phyloP scores from a whole-genome alignment of 2,329 filamentous ascomycete species.

The Amauroascus verrucosus region DNA sequence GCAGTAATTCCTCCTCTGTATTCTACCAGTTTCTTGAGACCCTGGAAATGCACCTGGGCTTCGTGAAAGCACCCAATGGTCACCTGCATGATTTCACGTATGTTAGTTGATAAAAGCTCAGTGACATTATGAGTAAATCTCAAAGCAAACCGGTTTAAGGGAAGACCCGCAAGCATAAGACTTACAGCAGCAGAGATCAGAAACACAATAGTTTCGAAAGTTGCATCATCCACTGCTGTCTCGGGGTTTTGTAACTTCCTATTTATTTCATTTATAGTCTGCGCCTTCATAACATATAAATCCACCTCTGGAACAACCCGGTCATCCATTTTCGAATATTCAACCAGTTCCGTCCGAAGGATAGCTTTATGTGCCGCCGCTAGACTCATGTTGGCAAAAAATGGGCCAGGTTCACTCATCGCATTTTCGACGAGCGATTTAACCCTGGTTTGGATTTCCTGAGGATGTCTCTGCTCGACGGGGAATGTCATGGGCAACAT shows the following conservation, averaged over 20 bases:
- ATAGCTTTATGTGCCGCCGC: conserved; percentile 32
- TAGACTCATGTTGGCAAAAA: conserved; percentile 33
- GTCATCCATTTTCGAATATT: conserved; percentile 15
- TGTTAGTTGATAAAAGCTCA: background rate
- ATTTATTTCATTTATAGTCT: conserved; percentile 28
- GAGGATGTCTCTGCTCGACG: conserved; percentile 22
- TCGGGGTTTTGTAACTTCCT: conserved; percentile 24
- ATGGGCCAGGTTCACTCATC: conserved; percentile 29
- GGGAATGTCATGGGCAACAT: conserved; percentile 34
- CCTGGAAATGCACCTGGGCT: conserved; percentile 31
- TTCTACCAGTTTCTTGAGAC: conserved; percentile 31
- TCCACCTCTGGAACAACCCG: conserved; percentile 26
- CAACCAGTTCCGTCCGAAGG: conserved; percentile 20
- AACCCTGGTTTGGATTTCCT: conserved; percentile 20
- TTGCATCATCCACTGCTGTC: conserved; percentile 21
- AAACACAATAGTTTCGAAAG: conserved; percentile 31
- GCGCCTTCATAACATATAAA: conserved; percentile 32
- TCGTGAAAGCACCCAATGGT: conserved; percentile 32
- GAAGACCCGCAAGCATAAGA: background rate
- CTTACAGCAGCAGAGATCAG: conserved; percentile 30
- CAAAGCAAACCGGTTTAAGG: no score
- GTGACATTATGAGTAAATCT: no score
- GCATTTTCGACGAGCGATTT: conserved; percentile 26
- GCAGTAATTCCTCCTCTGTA: conserved; percentile 27
- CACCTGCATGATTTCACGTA: conserved; percentile 19